A percentile compares a stretch with the other conserved stretches of the same genome.
phyloP scores from a whole-genome alignment of 2,329 filamentous ascomycete genomes.

The Alternaria sp. region DNA sequence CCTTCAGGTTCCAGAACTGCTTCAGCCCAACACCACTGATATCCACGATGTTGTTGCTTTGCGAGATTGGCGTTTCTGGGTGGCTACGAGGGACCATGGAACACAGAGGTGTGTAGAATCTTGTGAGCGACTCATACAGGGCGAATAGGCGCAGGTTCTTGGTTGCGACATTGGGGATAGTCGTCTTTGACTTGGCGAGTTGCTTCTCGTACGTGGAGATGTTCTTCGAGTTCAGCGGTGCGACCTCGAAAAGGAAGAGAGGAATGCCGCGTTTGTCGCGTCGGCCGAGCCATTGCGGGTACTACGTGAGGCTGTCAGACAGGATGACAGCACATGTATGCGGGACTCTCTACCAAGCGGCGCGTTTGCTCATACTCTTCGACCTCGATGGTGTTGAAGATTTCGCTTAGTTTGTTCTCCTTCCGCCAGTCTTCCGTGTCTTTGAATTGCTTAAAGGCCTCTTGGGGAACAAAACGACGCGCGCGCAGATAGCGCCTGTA shows the following conservation, averaged over 20 bases:
- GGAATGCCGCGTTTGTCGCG: conserved; percentile 90
- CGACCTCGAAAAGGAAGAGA: conserved; percentile 88
- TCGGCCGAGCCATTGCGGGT: conserved; percentile 93
- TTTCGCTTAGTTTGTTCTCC: conserved; percentile 75
- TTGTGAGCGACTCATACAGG: conserved; percentile 89
- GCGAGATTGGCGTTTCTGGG: conserved; percentile 83
- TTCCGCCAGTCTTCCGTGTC: conserved; percentile 88
- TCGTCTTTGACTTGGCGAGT: conserved; percentile 60
- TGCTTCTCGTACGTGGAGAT: conserved; percentile 78
- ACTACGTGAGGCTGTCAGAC: conserved; percentile 59
- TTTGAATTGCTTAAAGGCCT: conserved; percentile 83
- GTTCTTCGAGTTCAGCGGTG: conserved; percentile 80
- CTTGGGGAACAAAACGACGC: conserved; percentile 77
- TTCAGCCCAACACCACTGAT: conserved; percentile 85
- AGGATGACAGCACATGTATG: conserved; percentile 5
- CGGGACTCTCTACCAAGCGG: conserved; percentile 65
- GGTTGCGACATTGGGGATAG: conserved; percentile 70
- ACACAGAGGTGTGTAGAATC: conserved; percentile 85
- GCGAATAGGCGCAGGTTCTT: conserved; percentile 88
- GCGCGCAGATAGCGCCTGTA: conserved; percentile 83
- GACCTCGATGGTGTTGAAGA: conserved; percentile 87
- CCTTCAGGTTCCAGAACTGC: conserved; percentile 95
- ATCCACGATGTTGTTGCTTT: conserved; percentile 94
- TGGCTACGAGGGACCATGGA: conserved; percentile 77
- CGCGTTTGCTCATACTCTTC: conserved; percentile 82